Evolutionary conservation across 495 filamentous ascomycete genomes (phyloP).

Genomic region (Tuber indicum): DNA sequence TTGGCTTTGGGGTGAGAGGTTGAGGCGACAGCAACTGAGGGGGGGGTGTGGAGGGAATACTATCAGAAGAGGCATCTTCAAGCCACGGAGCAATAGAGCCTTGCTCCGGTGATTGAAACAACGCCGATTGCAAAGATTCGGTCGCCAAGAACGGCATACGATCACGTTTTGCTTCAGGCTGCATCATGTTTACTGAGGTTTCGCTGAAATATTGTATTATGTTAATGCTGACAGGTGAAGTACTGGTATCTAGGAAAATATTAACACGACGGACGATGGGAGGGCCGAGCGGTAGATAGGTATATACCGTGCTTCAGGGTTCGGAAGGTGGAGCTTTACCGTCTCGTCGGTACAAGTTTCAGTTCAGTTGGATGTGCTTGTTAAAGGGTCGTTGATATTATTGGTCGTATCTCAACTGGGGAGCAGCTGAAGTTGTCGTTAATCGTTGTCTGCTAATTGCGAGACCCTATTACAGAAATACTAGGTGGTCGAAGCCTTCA

Average conservation of each 20-base stretch:
- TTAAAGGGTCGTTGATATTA: not conserved
- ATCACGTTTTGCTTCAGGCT: not conserved
- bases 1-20: constrained; percentile 37
- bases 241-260: not conserved
- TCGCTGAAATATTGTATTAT: not conserved
- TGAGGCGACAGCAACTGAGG: constrained; percentile 39
- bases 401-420: not conserved
- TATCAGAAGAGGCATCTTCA: constrained; percentile 14
- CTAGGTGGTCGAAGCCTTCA: not conserved
- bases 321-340: not conserved
- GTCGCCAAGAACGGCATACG: not conserved
- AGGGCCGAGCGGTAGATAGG: not conserved
- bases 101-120: not conserved
- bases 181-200: not conserved
- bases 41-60: constrained; percentile 23
- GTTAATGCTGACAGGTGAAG: constrained; percentile 1
- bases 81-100: not conserved
- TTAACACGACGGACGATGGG: not conserved
- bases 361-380: not conserved
- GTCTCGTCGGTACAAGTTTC: not conserved
- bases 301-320: not conserved
- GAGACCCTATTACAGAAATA: not conserved
- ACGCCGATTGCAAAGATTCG: not conserved
- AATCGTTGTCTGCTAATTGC: not conserved
- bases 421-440: not conserved